Evolutionary conservation across 371 early-diverging fungal species (phyloP).

Genomic region (Sanchytrium tribonematis): DNA sequence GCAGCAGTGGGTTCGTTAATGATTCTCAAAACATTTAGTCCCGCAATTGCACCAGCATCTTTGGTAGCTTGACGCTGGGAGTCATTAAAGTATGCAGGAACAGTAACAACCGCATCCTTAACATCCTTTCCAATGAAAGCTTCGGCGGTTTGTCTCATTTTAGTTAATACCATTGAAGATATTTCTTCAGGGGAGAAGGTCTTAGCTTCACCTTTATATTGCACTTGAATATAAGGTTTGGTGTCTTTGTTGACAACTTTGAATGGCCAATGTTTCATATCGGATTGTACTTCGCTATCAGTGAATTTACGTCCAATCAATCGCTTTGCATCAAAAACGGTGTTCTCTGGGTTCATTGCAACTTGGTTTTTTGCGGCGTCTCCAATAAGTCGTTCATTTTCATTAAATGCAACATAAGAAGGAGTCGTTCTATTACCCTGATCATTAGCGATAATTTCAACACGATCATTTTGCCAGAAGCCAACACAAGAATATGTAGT

Average conservation of each 20-base stretch:
- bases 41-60: conserved; percentile 83
- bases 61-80: conserved; percentile 95
- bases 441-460: conserved; percentile 49
- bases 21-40: conserved; percentile 82
- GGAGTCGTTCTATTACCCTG: conserved; percentile 62
- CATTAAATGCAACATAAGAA: conserved; percentile 55
- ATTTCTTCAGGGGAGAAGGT: conserved; percentile 32
- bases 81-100: conserved; percentile 94
- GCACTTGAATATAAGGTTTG: conserved; percentile 48
- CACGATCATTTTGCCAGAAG: conserved; percentile 30
- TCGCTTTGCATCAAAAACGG: conserved; percentile 82
- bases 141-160: conserved; percentile 37
- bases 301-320: conserved; percentile 58
- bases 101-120: conserved; percentile 76
- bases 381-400: conserved; percentile 47
- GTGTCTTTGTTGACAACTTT: conserved; percentile 43
- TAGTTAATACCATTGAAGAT: conserved; percentile 27
- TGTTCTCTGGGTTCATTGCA: conserved; percentile 50
- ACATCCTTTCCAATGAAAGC: conserved; percentile 71
- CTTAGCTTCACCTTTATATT: conserved; percentile 34
- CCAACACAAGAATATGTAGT: conserved; percentile 58
- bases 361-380: conserved; percentile 59
- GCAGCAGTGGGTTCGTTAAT: conserved; percentile 97
- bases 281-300: conserved; percentile 52
- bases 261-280: conserved; percentile 76